A percentile compares a stretch with the other conserved stretches of the same genome.
phyloP scores from a whole-genome alignment of 2,329 filamentous ascomycete genomes.

The Hansfordia pulvinata region DNA sequence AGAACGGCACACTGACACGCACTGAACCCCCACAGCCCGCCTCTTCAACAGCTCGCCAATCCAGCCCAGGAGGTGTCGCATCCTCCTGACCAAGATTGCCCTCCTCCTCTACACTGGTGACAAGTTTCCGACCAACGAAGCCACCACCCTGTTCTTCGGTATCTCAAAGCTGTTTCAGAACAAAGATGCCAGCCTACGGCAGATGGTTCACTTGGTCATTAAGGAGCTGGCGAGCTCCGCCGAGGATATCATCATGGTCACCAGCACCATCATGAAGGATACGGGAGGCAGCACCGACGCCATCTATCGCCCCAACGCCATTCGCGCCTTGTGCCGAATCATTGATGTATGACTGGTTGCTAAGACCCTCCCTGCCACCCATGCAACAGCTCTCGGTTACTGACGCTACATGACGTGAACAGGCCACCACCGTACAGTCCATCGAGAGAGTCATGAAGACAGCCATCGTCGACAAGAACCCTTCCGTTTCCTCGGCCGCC shows the following conservation, averaged over 20 bases:
- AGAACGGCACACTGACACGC: conserved; percentile 3
- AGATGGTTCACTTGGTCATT: conserved; percentile 97
- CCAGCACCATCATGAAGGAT: conserved; percentile 99
- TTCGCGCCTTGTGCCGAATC: conserved; percentile 87
- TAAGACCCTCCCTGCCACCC: conserved; percentile 2
- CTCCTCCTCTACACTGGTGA: conserved; percentile 94
- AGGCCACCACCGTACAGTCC: conserved; percentile 90
- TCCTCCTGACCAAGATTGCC: conserved; percentile 92
- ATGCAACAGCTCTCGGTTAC: too few species aligned
- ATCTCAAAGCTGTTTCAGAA: conserved; percentile 99
- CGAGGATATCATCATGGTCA: conserved; percentile 99
- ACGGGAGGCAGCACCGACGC: conserved; percentile 90
- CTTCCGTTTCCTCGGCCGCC: conserved; percentile 90
- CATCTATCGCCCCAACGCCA: conserved; percentile 89
- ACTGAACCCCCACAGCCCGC: conserved; percentile 48
- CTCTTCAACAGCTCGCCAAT: conserved; percentile 97
- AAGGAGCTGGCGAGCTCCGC: conserved; percentile 94
- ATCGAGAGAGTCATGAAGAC: conserved; percentile 99
- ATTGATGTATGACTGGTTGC: conserved; percentile 72
- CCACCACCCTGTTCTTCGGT: conserved; percentile 94
- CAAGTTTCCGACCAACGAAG: conserved; percentile 93
- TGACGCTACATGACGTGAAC: too few species aligned
- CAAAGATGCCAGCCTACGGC: conserved; percentile 92
- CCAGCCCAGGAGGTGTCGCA: conserved; percentile 92
- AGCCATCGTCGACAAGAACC: conserved; percentile 97